Percentiles rank a stretch among this genome's conserved stretches.
phyloP scores from a whole-genome alignment of 768 basidiomycete species.

The Clitopilus hobsonii region DNA sequence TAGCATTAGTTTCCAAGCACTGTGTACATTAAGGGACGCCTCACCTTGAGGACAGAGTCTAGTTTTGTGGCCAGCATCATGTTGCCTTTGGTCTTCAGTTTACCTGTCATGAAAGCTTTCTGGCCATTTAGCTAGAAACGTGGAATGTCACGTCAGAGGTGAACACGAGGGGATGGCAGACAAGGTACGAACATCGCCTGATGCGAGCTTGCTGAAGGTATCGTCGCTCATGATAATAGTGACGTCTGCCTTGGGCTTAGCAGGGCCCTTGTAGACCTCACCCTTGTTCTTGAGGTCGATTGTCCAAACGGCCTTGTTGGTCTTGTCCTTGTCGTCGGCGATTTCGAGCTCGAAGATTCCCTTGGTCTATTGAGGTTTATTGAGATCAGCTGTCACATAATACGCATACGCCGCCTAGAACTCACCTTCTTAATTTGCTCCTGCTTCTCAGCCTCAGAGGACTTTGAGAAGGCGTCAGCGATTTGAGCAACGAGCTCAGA shows the following conservation, averaged over 20 bases:
- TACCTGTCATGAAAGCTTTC: conserved; percentile 95
- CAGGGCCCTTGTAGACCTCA: conserved; percentile 67
- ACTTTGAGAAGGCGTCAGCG: conserved; percentile 43
- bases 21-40: conserved; percentile 9
- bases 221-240: conserved; percentile 77
- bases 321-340: conserved; percentile 66
- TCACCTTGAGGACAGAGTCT: conserved; percentile 74
- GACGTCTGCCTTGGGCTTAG: conserved; percentile 76
- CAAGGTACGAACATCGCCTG: conserved; percentile 53
- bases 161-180: background rate
- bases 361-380: conserved; percentile 54
- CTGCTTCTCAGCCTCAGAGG: conserved; percentile 59
- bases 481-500: conserved; percentile 62
- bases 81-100: conserved; percentile 88
- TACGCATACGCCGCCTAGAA: too few relatives aligned
- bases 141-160: background rate
- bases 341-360: conserved; percentile 86
- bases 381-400: background rate
- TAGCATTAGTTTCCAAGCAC: background rate
- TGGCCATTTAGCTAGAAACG: conserved; percentile 74
- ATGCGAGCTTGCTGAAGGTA: conserved; percentile 64
- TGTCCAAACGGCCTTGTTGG: conserved; percentile 71
- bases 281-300: conserved; percentile 91
- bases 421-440: conserved; percentile 71
- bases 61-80: conserved; percentile 95